Base-by-base conservation (phyloP, 108 stramenopile species). In the Skeletonema costatum region DNA sequence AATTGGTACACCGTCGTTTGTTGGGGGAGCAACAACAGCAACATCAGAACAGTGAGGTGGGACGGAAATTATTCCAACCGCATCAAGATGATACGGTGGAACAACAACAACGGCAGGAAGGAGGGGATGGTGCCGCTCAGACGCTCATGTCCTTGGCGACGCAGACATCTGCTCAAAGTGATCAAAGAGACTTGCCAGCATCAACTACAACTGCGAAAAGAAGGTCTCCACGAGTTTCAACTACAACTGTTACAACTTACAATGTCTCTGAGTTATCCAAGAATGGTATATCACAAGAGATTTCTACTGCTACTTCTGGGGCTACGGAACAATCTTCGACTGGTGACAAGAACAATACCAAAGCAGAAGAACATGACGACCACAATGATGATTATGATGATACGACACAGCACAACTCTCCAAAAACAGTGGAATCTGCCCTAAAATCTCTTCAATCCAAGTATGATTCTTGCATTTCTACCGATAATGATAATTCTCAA, bases 381-480 rank as follows among this genome's bases (percentile, higher is more conserved):
- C 35, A 66, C 25, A 7, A 66, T 42, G 32, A 42, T 33, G 21
- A 38, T 10, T 5, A 7, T 16, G 36, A 64, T 13, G 25, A 25
- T 25, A 29, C 30, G 2, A 14, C 5, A 1, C 35, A 36, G 56
- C 33, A 21, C 2, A 29, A 69, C 19, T 11, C 56, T 7, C 68
- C 68, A 33, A 31, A 30, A 58, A 46, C 68, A 13, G 68, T 30
- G 13, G 42, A 69, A 33, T 51, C 61, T 39, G 73, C 73, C 11
- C 62, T 73, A 9, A 4, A n/a, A 5, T 16, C 63, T 2, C 73
- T 73, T 19, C 50, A 33, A 14, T 60, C 63, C 61, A 64, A 64
- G 63, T 64, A 73, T n/a, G 30, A 51, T 36, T 36, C 73, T 32
- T 73, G 61, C 73, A 56, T 73, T 33, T 16, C 44, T 16, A 46